These are phyloP conservation scores for Vitis rotundifolia DNA, from an alignment of 164 flowering plant species.

Conservation along the genomic window DNA sequence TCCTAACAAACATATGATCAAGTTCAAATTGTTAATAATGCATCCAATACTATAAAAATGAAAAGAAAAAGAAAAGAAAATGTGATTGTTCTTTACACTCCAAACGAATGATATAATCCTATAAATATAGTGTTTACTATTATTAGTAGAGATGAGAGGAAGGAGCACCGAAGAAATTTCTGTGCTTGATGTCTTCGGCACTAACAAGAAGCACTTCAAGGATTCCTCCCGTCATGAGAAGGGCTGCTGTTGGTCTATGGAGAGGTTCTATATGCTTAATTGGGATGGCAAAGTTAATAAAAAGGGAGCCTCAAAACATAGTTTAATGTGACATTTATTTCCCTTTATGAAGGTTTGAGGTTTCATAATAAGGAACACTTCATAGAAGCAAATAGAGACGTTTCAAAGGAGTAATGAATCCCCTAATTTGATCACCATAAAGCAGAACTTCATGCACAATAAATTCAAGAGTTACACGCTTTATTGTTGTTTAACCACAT, in stretches of 20 bases:
- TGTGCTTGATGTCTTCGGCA: conserved; percentile 61
- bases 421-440: too few relatives aligned
- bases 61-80: neutral
- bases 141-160: neutral
- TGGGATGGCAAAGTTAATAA: neutral
- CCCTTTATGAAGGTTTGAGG: too few relatives aligned
- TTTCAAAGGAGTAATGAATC: too few relatives aligned
- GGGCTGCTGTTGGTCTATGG: neutral
- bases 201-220: conserved; percentile 81
- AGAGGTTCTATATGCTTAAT: neutral
- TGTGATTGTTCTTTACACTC: too few relatives aligned
- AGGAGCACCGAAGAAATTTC: conserved; percentile 55
- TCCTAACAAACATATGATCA: conserved; percentile 32
- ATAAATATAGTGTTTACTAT: neutral
- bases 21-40: neutral
- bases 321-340: neutral
- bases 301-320: neutral
- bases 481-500: too few relatives aligned
- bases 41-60: neutral
- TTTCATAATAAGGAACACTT: too few relatives aligned
- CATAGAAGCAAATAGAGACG: too few relatives aligned
- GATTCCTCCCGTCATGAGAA: conserved; percentile 49
- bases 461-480: too few relatives aligned
- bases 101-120: neutral
- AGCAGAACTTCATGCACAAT: too few relatives aligned